These are phyloP conservation scores for Orbilia javanica DNA, from an alignment of 2,329 filamentous ascomycete species.

Conservation along the genomic window DNA sequence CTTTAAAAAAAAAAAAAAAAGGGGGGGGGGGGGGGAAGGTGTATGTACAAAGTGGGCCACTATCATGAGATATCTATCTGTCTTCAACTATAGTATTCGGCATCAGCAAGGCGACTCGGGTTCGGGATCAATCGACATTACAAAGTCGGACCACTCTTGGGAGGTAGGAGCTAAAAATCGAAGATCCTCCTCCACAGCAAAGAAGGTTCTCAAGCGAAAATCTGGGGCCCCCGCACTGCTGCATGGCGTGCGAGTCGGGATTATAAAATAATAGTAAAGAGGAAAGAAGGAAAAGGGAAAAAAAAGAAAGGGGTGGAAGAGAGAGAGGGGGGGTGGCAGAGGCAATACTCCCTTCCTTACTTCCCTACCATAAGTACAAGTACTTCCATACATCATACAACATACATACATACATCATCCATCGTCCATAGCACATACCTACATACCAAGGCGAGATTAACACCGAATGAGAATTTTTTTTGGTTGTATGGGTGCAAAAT, in stretches of 20 bases:
- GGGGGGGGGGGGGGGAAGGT: neutral
- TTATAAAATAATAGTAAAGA: conserved; percentile 17
- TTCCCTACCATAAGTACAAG: too few species aligned
- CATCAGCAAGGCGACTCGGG: conserved; percentile 32
- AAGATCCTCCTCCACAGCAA: conserved; percentile 27
- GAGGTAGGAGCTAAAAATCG: conserved; percentile 5
- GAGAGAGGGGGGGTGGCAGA: neutral
- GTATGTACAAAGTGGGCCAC: conserved; percentile 8
- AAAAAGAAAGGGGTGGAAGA: conserved; percentile 14
- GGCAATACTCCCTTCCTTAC: neutral
- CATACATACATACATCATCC: neutral
- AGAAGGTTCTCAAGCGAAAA: conserved; percentile 54
- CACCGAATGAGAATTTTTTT: neutral
- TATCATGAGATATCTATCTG: conserved; percentile 23
- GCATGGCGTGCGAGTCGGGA: conserved; percentile 52
- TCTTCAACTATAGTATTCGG: neutral
- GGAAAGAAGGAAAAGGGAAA: neutral
- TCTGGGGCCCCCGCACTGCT: conserved; percentile 57
- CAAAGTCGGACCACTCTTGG: conserved; percentile 17
- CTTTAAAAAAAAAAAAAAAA: too few species aligned
- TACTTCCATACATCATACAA: too few species aligned
- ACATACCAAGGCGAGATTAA: conserved; percentile 3
- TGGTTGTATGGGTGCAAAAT: conserved; percentile 5
- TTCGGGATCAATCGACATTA: conserved; percentile 21
- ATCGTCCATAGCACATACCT: neutral